Evolutionary conservation across 176 grass and related monocot genomes (phyloP), one percentile per base, ranked within the genome.

Genomic region (Lolium multiflorum): DNA sequence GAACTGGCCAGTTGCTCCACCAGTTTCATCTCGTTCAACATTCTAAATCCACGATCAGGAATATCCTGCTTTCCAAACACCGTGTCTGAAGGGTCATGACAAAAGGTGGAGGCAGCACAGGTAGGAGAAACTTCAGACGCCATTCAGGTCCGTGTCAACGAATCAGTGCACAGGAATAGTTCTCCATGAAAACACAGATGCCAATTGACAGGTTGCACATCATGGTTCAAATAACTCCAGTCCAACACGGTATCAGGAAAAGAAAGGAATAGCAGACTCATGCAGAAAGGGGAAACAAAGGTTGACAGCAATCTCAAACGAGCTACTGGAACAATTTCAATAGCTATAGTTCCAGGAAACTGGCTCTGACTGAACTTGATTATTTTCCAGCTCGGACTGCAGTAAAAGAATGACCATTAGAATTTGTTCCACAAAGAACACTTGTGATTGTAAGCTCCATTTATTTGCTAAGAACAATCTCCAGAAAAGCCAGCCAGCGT

Each of bases 31-130:
- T 47, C 76, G 58, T 88, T 88, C 81, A 88, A 84, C 39, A 52
- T 67, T 80, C 81, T 67, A 68, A 43, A 26, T 73, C 64, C 16
- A 24, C 60, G 26, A 77, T 62, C 28, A 52, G 8, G 47, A 84
- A 84, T 74, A 84, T 84, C 50, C 76, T 26, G n/a, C 31, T 46
- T 20, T 84, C 60, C 81, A 80, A 24, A 91, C 60, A 84, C 61
- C 89, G 82, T 88, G 81, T 81, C 62, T 55, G 11, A 77, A 66
- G 81, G 71, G 89, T 85, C 90, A 71, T 81, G 86, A 44, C 68
- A 81, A 80, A 68, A 67, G 37, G n/a, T 35, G 10, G 25, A 49
- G 75, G 21, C 71, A 82, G 55, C 54, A 62, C 54, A 39, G 83
- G 54, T 60, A 9, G 49, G n/a, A 31, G 75, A 31, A 83, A 72